Evolutionary conservation across 495 filamentous ascomycete genomes (phyloP).

Genomic region (Terfezia boudieri): DNA sequence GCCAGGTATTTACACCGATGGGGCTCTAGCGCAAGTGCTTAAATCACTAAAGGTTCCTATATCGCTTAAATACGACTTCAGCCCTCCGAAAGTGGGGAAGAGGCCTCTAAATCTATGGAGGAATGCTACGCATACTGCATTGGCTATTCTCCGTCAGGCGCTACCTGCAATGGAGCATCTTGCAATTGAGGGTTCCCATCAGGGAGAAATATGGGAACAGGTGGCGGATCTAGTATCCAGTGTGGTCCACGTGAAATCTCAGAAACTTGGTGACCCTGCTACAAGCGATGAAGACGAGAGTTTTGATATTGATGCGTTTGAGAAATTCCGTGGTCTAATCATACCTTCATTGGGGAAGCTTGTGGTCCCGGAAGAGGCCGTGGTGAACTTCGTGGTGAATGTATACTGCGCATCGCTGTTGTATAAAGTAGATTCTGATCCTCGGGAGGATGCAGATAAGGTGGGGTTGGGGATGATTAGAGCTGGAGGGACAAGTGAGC

Average conservation of each 20-base stretch:
- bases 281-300: constrained; percentile 30
- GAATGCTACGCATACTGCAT: constrained; percentile 43
- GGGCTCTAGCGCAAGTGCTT: constrained; percentile 36
- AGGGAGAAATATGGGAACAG: constrained; percentile 33
- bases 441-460: not conserved
- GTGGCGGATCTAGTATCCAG: constrained; percentile 36
- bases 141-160: constrained; percentile 44
- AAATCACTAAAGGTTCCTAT: constrained; percentile 45
- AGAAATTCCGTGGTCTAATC: constrained; percentile 41
- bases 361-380: constrained; percentile 39
- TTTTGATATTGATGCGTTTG: constrained; percentile 62
- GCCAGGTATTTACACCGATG: constrained; percentile 40
- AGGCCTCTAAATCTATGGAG: constrained; percentile 51
- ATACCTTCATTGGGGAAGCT: constrained; percentile 48
- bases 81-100: constrained; percentile 20
- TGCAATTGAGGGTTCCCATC: constrained; percentile 26
- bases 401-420: constrained; percentile 61
- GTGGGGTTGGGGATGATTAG: constrained; percentile 2
- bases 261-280: constrained; percentile 22
- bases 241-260: constrained; percentile 23
- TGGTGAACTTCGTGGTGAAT: constrained; percentile 46
- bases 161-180: constrained; percentile 38
- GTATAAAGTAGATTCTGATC: not conserved
- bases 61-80: constrained; percentile 49
- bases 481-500: constrained; percentile 12